phyloP scores from a whole-genome alignment of 1,284 basidiomycete genomes.

The Gastroboletus turbinatus region DNA sequence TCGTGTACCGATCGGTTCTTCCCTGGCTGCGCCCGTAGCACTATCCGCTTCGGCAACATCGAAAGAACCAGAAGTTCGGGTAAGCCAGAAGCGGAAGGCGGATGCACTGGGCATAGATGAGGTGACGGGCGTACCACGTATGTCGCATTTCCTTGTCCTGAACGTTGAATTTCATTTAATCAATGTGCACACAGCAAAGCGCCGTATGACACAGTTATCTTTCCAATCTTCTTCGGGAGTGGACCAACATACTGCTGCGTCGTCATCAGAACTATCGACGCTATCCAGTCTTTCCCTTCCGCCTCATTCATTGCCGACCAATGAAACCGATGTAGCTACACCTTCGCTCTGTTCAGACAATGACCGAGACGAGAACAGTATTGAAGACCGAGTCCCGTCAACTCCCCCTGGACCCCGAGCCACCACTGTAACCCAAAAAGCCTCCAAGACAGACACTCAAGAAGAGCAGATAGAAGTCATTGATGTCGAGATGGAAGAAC shows the following conservation, averaged over 20 bases:
- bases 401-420: constrained; percentile 36
- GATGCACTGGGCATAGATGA: constrained; percentile 19
- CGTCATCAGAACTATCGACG: constrained; percentile 7
- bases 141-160: constrained; percentile 2
- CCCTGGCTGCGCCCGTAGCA: constrained; percentile 21
- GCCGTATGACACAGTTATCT: constrained; percentile 17
- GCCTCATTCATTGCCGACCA: constrained; percentile 11
- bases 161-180: constrained; percentile 1
- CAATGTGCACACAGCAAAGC: constrained; percentile 17
- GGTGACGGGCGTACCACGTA: constrained; percentile 9
- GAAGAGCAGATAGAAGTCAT: constrained; percentile 32
- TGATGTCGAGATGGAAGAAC: constrained; percentile 39
- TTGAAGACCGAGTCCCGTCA: constrained; percentile 47
- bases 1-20: constrained; percentile 27
- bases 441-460: background rate
- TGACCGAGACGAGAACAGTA: constrained; percentile 45
- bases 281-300: constrained; percentile 5
- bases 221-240: constrained; percentile 6
- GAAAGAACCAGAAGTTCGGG: constrained; percentile 10
- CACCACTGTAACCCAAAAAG: background rate
- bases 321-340: constrained; percentile 44
- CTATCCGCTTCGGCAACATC: constrained; percentile 1
- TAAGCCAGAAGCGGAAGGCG: constrained; percentile 28
- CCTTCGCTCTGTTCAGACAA: constrained; percentile 73
- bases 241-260: constrained; percentile 1